Evolutionary conservation across 768 basidiomycete species (phyloP), one percentile per base, ranked within the genome.

Genomic region (Lentinula sp.): DNA sequence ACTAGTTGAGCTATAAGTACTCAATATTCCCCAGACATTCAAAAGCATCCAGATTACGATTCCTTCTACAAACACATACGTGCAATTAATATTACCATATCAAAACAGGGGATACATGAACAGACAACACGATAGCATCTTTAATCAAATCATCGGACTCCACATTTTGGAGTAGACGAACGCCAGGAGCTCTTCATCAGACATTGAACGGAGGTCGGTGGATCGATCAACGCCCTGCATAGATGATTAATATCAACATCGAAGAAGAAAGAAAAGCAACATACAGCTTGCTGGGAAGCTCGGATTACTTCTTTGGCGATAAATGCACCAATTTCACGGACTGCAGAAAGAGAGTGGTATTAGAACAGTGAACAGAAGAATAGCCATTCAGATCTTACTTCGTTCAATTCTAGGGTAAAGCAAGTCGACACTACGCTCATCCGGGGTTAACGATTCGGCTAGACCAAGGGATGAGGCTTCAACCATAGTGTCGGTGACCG

Each of bases 401-500:
- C 94, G 82, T 67, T 89, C 84, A 61, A 96, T 79, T 52, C 85
- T 84, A 49, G 95, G 95, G 73, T 97, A 97, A 7, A 98, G 71
- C 51, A 95, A 79, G 48, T 83, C 88, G 45, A 74, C 67, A 2
- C 76, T 78, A 45, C 74, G 79, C 73, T 97, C 95, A 39, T 90
- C 87, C 12, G 70, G 65, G 1, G 83, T 92, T 45, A 95, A 79
- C 4, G 90, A 84, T 61, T 86, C 74, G 4, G 91, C 87, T 43
- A 97, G 81, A 6, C 91, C 92, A 33, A 91, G 79, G 3, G 93
- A 88, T 12, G 90, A 83, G 5, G 92, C 89, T 70, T 96, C 93
- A 28, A 97, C 88, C 91, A 98, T 94, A 64, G 78, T 79, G 70
- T 94, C 90, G 2, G 92, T 91, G 49, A 97, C 87, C 35, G 77